Evolutionary conservation across 2,329 filamentous ascomycete species (phyloP), one percentile per base, ranked within the genome.

Genomic region (Hirsutella rhossiliensis): DNA sequence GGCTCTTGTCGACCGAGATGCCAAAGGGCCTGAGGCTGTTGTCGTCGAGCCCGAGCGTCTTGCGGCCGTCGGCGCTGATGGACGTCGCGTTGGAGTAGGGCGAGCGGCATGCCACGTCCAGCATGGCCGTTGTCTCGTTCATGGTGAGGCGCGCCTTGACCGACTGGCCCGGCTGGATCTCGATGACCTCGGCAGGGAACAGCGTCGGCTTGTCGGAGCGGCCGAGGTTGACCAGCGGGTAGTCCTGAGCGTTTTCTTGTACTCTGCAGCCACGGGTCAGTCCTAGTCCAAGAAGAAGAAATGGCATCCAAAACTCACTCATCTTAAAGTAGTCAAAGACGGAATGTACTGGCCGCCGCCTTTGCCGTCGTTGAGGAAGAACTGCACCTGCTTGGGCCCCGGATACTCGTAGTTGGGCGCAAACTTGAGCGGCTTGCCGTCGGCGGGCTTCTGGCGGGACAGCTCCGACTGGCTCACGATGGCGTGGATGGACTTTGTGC

Each of bases 221-320:
- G 2, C 83, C 84, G 11, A 82, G 67, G 54, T 89, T 87, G 49
- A 89, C 59, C 1, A 87, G 67, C 0, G 84, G 81, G 4, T 72
- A 59, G 2, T 66, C 53, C 13, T 47, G 1, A 65, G 47, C 0
- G 39, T 54, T 1, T 61, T 43, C 0, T 51, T 49, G 36, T 70
- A 72, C 41, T 61, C 63, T 67, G 29, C 11, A 11, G 29, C 13
- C 12, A 20, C 9, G 41, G 32, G 30, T 46, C 15, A 46, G 43
- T 15, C 15, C 5, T 18, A 1, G 34, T 8, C 7, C 5, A 32
- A 6, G 3, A 5, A 32, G 15, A 15, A 17, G 15, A 5, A 3
- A 4, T 4, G 18, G 15, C n/a, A n/a, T n/a, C n/a, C 13, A 36
- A 23, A 1, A 52, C 66, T 56, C 61, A 69, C 68, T 72, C 42